Percentiles rank a stretch among this genome's conserved stretches.
phyloP scores from a whole-genome alignment of 495 filamentous ascomycete genomes.

The Tuber umbilicatum region DNA sequence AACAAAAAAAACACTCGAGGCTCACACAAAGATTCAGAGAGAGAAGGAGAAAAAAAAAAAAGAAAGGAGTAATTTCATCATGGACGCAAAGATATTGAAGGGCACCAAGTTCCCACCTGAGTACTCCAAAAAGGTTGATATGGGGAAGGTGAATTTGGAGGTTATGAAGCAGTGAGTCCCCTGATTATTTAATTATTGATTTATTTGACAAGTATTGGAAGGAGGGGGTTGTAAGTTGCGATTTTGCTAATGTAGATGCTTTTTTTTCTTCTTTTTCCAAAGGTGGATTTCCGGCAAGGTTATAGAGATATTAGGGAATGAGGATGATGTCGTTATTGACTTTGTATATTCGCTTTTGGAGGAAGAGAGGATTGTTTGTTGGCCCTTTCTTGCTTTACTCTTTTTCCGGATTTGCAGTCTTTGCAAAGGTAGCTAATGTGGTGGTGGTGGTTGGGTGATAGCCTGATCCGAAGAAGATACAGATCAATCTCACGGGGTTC shows the following conservation, averaged over 20 bases:
- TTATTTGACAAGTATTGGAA: not conserved
- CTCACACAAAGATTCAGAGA: not conserved
- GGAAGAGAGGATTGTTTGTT: slow-evolving; percentile 66
- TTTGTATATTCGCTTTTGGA: slow-evolving; percentile 86
- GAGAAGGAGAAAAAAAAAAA: not conserved
- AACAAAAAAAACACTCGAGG: not conserved
- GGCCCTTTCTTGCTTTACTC: not conserved
- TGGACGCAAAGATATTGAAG: slow-evolving; percentile 63
- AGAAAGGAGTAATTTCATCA: not conserved
- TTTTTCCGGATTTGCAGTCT: slow-evolving; percentile 10
- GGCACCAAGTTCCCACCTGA: slow-evolving; percentile 89
- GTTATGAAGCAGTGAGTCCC: slow-evolving; percentile 85
- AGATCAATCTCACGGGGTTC: slow-evolving; percentile 90
- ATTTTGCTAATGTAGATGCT: slow-evolving; percentile 6
- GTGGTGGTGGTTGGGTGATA: slow-evolving; percentile 43
- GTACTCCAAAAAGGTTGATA: slow-evolving; percentile 93
- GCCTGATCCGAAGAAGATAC: slow-evolving; percentile 91
- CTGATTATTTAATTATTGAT: not conserved
- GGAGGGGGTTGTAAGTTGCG: not conserved
- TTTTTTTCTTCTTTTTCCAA: not conserved
- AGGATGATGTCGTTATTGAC: slow-evolving; percentile 93
- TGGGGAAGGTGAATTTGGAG: slow-evolving; percentile 91
- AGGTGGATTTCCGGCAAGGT: slow-evolving; percentile 92
- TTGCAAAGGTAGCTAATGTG: slow-evolving; percentile 6
- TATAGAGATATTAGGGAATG: slow-evolving; percentile 74